phyloP scores from a whole-genome alignment of 176 grass and related monocot species.

The Neostapfia colusana region DNA sequence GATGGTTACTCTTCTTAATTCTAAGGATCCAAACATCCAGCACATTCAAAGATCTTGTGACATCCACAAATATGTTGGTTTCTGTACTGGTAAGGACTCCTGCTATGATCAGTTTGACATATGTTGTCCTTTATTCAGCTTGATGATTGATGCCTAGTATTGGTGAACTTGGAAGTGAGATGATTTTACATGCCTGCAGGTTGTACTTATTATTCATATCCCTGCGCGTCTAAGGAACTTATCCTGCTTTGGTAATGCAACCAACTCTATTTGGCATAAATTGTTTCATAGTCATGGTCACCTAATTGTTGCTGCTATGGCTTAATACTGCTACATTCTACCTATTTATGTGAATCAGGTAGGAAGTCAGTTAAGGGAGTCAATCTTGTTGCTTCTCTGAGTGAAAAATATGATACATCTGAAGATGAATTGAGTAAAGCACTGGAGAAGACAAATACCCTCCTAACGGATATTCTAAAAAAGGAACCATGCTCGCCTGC shows the following conservation, averaged over 20 bases:
- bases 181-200: slow-evolving; percentile 52
- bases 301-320: slow-evolving; percentile 13
- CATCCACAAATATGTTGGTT: slow-evolving; percentile 77
- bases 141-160: slow-evolving; percentile 16
- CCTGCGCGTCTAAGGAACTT: slow-evolving; percentile 70
- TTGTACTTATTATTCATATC: slow-evolving; percentile 79
- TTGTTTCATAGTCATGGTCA: slow-evolving; percentile 6
- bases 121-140: slow-evolving; percentile 20
- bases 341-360: slow-evolving; percentile 57
- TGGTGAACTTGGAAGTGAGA: slow-evolving; percentile 16
- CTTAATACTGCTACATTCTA: slow-evolving; percentile 20
- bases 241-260: slow-evolving; percentile 62
- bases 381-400: slow-evolving; percentile 75
- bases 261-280: slow-evolving; percentile 16
- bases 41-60: slow-evolving; percentile 88
- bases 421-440: slow-evolving; percentile 86
- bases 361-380: slow-evolving; percentile 87
- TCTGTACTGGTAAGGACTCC: slow-evolving; percentile 66
- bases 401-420: slow-evolving; percentile 80
- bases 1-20: slow-evolving; percentile 90
- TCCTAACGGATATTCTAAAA: slow-evolving; percentile 82
- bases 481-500: slow-evolving; percentile 57
- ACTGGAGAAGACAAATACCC: slow-evolving; percentile 68
- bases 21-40: slow-evolving; percentile 72
- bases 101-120: slow-evolving; percentile 2